Evolutionary conservation across 108 stramenopile genomes (phyloP).

Genomic region (Aurantiochytrium sp.): DNA sequence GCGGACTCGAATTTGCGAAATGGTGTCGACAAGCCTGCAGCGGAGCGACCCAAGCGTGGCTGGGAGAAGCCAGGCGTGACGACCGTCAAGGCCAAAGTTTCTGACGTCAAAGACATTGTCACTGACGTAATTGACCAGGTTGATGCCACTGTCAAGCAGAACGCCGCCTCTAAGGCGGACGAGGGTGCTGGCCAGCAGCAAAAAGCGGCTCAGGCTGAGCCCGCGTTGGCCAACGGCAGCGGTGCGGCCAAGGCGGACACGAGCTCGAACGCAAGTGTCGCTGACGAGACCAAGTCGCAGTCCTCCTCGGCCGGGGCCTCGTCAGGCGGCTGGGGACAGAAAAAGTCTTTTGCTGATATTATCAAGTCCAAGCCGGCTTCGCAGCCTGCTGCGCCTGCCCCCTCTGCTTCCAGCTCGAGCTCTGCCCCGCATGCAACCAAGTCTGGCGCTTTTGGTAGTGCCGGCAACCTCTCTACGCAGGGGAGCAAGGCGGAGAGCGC

Average conservation of each 20-base stretch:
- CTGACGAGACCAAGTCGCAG: neutral
- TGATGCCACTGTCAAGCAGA: neutral
- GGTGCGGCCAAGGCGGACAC: too few species aligned
- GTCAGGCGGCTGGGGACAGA: neutral
- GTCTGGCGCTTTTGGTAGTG: neutral
- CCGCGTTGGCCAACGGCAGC: too few species aligned
- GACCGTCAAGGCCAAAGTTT: neutral
- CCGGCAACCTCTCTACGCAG: neutral
- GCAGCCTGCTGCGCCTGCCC: neutral
- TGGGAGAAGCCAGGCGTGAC: conserved; percentile 8
- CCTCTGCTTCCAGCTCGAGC: neutral
- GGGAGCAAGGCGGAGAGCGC: too few species aligned
- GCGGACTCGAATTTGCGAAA: neutral
- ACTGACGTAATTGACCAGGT: neutral
- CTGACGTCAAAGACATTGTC: neutral
- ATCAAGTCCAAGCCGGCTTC: neutral
- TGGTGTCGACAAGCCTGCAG: neutral
- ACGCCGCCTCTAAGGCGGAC: neutral
- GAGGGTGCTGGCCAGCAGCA: neutral
- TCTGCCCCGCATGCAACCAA: neutral
- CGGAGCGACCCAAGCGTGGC: conserved; percentile 13
- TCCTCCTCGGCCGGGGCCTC: neutral
- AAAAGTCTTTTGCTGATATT: conserved; percentile 19
- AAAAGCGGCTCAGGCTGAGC: too few species aligned
- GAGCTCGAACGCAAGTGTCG: neutral